phyloP scores from a whole-genome alignment of 2,329 filamentous ascomycete genomes.

The Tolypocladium inflatum region DNA sequence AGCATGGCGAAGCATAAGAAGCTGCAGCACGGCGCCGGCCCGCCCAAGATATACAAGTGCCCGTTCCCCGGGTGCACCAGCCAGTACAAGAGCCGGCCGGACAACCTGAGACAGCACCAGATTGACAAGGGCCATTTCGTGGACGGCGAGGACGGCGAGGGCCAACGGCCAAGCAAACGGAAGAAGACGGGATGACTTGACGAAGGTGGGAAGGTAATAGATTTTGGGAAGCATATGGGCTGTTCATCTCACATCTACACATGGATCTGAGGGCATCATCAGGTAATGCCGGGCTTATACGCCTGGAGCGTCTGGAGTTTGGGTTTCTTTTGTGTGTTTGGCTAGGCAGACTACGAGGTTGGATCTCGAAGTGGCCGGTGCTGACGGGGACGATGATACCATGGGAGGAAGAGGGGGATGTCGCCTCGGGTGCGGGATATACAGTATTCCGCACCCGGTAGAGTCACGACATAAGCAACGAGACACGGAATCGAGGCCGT shows the following conservation, averaged over 20 bases:
- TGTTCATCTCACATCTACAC: not conserved
- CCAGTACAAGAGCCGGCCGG: slow-evolving; percentile 44
- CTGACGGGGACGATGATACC: not conserved
- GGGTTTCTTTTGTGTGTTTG: not conserved
- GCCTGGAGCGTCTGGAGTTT: not conserved
- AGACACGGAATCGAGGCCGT: not conserved
- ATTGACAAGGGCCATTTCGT: slow-evolving; percentile 46
- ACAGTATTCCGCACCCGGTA: too few relatives aligned
- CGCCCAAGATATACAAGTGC: slow-evolving; percentile 42
- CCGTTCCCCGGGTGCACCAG: slow-evolving; percentile 43
- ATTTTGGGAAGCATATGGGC: not conserved
- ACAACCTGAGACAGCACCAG: slow-evolving; percentile 47
- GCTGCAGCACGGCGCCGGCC: slow-evolving; percentile 38
- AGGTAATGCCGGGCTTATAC: not conserved
- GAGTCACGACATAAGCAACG: not conserved
- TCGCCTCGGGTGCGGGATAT: not conserved
- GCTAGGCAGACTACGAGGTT: not conserved
- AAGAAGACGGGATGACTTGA: slow-evolving; percentile 26
- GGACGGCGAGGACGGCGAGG: slow-evolving; percentile 26
- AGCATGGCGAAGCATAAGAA: slow-evolving; percentile 51
- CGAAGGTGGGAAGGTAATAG: not conserved
- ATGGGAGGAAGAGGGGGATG: not conserved
- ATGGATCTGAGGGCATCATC: not conserved
- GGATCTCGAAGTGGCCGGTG: not conserved
- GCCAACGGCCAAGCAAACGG: slow-evolving; percentile 34